Evolutionary conservation across 176 grass and related monocot species (phyloP), one percentile per base, ranked within the genome.

Genomic region (Cenchrus fungigraminus): DNA sequence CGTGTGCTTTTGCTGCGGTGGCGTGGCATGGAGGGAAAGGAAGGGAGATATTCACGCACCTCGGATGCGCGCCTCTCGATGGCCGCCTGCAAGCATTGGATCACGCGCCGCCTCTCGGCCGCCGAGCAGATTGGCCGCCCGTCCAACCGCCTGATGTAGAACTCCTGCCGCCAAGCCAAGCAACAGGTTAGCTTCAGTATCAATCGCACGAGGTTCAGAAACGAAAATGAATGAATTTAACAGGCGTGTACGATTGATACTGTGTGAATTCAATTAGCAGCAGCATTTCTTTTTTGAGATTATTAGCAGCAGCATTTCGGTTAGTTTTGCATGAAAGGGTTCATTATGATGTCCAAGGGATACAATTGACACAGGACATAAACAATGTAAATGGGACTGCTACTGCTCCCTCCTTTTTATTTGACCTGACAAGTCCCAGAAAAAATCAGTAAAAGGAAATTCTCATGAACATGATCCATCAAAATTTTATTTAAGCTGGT

Each of bases 61-160:
- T 99, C 91, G 58, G 88, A 96, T 74, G 87, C 77, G 87, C 96
- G 90, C 85, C 96, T 78, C 69, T 94, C 89, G 72, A 95, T 89
- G 59, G 93, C 96, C 34, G 96, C 93, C 79, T 94, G 89, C 81
- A 98, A 88, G 49, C 89, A 89, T 83, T 79, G 89, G 86, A 94
- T 90, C 69, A 98, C 93, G 61, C 83, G 96, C 77, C 77, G 93
- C 89, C 91, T 88, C 88, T 98, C 96, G 37, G 70, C 86, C 82
- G 93, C 89, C 53, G 93, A 94, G 78, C 91, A 86, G 64, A 98
- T 94, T 73, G 93, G 86, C 77, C 80, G 86, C 22, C 93, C 96
- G 83, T 98, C 87, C 79, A 85, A 67, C 28, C 89, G 86, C 86
- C 68, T 78, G 54, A 95, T 95, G 93, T 90, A 95, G 20, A 95